phyloP scores from a whole-genome alignment of 148 eudicot genomes.

The Chenopodium album region DNA sequence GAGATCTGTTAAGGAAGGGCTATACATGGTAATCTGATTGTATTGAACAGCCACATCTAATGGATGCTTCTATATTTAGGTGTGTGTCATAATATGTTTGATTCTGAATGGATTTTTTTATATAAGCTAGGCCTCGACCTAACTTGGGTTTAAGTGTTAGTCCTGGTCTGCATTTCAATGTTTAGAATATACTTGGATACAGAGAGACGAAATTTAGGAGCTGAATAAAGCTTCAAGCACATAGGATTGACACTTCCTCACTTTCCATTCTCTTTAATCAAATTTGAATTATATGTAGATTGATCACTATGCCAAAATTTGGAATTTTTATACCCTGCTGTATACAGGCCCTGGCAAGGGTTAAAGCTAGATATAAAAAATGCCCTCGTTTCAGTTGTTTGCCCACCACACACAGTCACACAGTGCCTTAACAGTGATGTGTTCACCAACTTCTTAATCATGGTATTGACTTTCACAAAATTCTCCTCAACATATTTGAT shows the following conservation, averaged over 20 bases:
- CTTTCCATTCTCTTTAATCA: background rate
- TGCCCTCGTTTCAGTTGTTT: background rate
- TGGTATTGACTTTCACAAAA: background rate
- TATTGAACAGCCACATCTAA: background rate
- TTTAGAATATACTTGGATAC: background rate
- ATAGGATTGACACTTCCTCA: background rate
- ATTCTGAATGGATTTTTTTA: background rate
- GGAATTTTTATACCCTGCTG: background rate
- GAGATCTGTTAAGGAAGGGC: background rate
- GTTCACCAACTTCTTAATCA: background rate
- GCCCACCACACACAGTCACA: background rate
- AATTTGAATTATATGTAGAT: background rate
- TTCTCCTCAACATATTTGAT: background rate
- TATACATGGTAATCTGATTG: background rate
- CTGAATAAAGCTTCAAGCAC: background rate
- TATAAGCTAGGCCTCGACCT: background rate
- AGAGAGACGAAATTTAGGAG: slow-evolving; percentile 7
- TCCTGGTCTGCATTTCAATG: background rate
- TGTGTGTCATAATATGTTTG: background rate
- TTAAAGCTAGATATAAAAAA: background rate
- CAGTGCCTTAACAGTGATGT: background rate
- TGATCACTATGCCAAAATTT: background rate
- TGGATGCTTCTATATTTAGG: background rate
- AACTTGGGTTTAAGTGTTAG: background rate
- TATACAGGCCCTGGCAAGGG: background rate